Base-by-base conservation (phyloP, 805 yeast species). In the Phaffomyces antillensis region DNA sequence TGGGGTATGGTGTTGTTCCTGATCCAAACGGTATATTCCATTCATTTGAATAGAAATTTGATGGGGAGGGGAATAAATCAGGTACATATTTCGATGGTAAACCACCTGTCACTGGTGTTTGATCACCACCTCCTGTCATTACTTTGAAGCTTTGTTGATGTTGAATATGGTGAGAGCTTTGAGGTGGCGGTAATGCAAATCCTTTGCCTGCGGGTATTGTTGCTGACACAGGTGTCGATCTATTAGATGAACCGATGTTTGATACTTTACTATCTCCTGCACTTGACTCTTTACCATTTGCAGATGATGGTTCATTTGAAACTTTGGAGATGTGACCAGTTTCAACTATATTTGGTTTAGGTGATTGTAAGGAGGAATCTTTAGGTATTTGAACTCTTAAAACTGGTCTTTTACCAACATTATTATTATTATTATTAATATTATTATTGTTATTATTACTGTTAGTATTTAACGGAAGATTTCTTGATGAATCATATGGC, bases 11-110 rank as follows among this genome's bases (percentile, higher is more conserved):
- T 3, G 75, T 70, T 12, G 45, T 52, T 11, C 65, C 65, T 2
- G 68, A 59, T 6, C 75, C 74, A 56, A 67, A 70, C 11, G 75
- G 72, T 13, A 71, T 64, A 41, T 67, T 67, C 81, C 81, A 77
- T 38, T 77, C 82, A 43, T 77, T 71, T 7, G 80, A 76, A 54
- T 83, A 86, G 52, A 81, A 79, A 50, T 77, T 83, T n/a, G 81
- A 76, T 0, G 96, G 96, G 7, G 91, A 83, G 28, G 89, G 90
- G 55, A 86, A 79, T 58, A 83, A 68, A 54, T 86, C 95, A 47
- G 74, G 74, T 36, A 84, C 78, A 54, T 80, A 86, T 42, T 84
- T 71, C 3, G 86, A 77, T 3, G 95, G 90, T 23, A 86, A 65
- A 0, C 79, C 81, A 7, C 83, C 83, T 3, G 79, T 69, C 13